Base-by-base conservation (phyloP, 345 rosid species). In the Boechera retrofracta region DNA sequence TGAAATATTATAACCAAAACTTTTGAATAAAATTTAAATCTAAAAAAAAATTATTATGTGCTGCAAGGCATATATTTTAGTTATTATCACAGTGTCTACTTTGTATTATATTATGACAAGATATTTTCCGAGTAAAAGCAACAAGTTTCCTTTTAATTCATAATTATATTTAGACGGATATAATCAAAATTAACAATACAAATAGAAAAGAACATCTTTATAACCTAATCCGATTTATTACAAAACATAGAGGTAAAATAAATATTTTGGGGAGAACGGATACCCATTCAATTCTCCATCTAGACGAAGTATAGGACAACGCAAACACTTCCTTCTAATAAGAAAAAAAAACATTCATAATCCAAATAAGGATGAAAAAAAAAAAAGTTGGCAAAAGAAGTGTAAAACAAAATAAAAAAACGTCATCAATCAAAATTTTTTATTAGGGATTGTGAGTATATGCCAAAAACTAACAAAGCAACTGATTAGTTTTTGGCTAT, bases 381-480 rank as follows among this genome's bases (percentile, higher is more conserved):
- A 47, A 18, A 47, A 35, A 10, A 13, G 38, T 36, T 48, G 75
- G 60, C 48, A 47, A 35, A 60, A 58, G 42, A 58, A 58, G 26
- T n/a, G 9, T n/a, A n/a, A 47, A 16, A 26, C 31, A 21, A 15
- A 60, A 48, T 24, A 5, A 60, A 16, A 73, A 16, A 64, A 64
- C 53, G 71, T 39, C 33, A 31, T 7, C 11, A 21, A 6, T 52
- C 32, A 13, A 32, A 21, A 28, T 28, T 16, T 24, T 49, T 39
- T n/a, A 42, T 72, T 9, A 38, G 26, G 33, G 73, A 15, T 57
- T 69, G 54, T 38, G 62, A 77, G 65, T 62, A 62, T 33, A 62
- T 31, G 80, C 75, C 80, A 61, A 76, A 69, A 69, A 76, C 29
- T 13, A 69, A 61, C 5, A 18, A 24, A 74, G 71, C 24, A 21